Percentiles rank a stretch among this genome's conserved stretches.
Conservation (phyloP, 2,329 filamentous ascomycete species). For the Xylaria sp. region DNA sequence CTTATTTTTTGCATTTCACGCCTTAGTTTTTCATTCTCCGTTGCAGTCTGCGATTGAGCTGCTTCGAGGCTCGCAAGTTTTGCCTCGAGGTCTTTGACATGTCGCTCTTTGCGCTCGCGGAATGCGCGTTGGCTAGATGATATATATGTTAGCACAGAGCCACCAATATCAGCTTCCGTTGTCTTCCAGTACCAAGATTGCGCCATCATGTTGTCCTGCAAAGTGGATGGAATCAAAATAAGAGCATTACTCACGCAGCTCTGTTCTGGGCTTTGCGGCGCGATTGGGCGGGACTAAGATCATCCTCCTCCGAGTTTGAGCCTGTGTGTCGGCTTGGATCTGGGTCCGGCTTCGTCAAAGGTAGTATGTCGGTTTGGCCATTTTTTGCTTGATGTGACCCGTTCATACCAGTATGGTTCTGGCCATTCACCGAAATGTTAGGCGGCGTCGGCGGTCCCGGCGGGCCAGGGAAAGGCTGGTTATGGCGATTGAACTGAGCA, state of each 20-base stretch:
- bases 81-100: constrained; percentile 91
- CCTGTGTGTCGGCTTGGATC: constrained; percentile 54
- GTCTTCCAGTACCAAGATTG: background rate
- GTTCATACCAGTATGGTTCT: constrained; percentile 43
- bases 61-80: constrained; percentile 83
- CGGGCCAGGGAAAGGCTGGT: constrained; percentile 57
- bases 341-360: constrained; percentile 55
- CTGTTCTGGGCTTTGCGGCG: constrained; percentile 71
- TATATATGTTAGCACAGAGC: constrained; percentile 21
- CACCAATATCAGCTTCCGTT: background rate
- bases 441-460: constrained; percentile 66
- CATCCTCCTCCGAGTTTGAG: constrained; percentile 67
- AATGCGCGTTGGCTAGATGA: constrained; percentile 86
- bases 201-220: background rate
- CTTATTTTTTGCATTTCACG: constrained; percentile 83
- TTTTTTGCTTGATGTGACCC: constrained; percentile 39
- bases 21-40: constrained; percentile 89
- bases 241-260: constrained; percentile 64
- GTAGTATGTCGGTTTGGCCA: constrained; percentile 49
- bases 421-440: constrained; percentile 51
- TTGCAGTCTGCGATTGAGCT: constrained; percentile 75
- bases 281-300: constrained; percentile 67
- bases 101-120: constrained; percentile 93
- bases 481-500: constrained; percentile 55
- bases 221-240: background rate